phyloP scores from a whole-genome alignment of 495 filamentous ascomycete genomes.

The Aspergillus egyptiacus region DNA sequence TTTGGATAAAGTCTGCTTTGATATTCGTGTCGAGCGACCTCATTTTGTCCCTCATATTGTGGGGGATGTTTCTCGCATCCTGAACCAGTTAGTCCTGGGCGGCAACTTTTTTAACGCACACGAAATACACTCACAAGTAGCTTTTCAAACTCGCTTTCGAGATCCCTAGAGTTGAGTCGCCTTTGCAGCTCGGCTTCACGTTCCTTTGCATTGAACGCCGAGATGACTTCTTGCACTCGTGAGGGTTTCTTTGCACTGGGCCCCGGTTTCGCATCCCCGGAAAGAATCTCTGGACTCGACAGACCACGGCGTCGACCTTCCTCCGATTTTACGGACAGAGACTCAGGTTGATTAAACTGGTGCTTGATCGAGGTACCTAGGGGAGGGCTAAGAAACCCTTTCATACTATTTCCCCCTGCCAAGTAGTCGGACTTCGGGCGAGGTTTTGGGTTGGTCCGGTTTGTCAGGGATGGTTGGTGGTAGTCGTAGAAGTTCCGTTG shows the following conservation, averaged over 20 bases:
- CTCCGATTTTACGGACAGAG: conserved; percentile 17
- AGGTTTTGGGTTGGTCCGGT: conserved; percentile 29
- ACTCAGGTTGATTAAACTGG: conserved; percentile 10
- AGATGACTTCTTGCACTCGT: conserved; percentile 61
- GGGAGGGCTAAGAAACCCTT: conserved; percentile 28
- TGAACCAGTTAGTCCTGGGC: conserved; percentile 39
- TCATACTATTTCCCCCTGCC: conserved; percentile 31
- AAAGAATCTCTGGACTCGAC: conserved; percentile 20
- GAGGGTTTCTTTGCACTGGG: conserved; percentile 39
- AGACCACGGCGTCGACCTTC: conserved; percentile 18
- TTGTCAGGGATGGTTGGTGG: conserved; percentile 49
- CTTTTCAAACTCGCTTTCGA: conserved; percentile 47
- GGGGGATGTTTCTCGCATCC: conserved; percentile 85
- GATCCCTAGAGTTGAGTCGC: conserved; percentile 39
- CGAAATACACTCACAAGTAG: conserved; percentile 32
- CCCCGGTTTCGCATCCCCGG: conserved; percentile 21
- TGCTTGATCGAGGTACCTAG: conserved; percentile 25
- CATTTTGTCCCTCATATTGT: conserved; percentile 92
- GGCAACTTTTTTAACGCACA: too few species aligned
- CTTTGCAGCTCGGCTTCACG: conserved; percentile 38
- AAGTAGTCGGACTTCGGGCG: conserved; percentile 53
- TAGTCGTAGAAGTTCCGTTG: conserved; percentile 59
- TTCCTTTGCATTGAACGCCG: conserved; percentile 51
- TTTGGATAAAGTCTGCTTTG: conserved; percentile 90
- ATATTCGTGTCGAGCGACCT: conserved; percentile 78